Base-by-base conservation (phyloP, 179 eudicot genomes). In the Pouteria campechiana region DNA sequence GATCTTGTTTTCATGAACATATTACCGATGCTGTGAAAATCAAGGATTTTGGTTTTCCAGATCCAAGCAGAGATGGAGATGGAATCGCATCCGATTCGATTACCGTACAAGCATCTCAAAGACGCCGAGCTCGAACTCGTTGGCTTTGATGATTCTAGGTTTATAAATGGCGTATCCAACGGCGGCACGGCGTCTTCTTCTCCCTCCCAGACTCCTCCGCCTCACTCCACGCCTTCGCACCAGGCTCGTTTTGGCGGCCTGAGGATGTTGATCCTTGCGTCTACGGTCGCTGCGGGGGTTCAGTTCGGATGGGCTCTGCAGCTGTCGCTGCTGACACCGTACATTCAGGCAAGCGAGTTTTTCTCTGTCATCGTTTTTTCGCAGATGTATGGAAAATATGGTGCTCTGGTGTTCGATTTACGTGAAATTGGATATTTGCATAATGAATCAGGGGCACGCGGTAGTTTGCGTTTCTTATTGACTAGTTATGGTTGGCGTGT, bases 231-330 rank as follows among this genome's bases (percentile, higher is more conserved):
- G n/a, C n/a, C n/a, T n/a, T n/a, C n/a, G n/a, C n/a, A n/a, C n/a
- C n/a, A n/a, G n/a, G n/a, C n/a, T n/a, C n/a, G n/a, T n/a, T n/a
- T n/a, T 36, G n/a, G 29, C 7, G 52, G 72, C 55, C 64, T 90
- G 63, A 0, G 43, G 17, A 79, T 68, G 25, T 62, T 90, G 73
- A 65, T 90, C 23, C 75, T 85, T 5, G 79, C 84, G 43, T 90
- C 93, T 45, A 79, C 86, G 21, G 65, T 90, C 22, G 95, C 95
- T 5, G 95, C 94, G 7, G 98, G 98, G 12, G 98, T 90, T 11
- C 95, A 90, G 37, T 90, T 90, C 21, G 95, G 95, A 2, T 90
- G 95, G 95, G 98, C 98, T 1, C 58, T 90, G 31, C 98, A 90
- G 37, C 83, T 89, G 18, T 81, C 95, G 15, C 95, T 90, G 12